Conservation (phyloP, 495 filamentous ascomycete species). For the Aspergillus olivimuriae region DNA sequence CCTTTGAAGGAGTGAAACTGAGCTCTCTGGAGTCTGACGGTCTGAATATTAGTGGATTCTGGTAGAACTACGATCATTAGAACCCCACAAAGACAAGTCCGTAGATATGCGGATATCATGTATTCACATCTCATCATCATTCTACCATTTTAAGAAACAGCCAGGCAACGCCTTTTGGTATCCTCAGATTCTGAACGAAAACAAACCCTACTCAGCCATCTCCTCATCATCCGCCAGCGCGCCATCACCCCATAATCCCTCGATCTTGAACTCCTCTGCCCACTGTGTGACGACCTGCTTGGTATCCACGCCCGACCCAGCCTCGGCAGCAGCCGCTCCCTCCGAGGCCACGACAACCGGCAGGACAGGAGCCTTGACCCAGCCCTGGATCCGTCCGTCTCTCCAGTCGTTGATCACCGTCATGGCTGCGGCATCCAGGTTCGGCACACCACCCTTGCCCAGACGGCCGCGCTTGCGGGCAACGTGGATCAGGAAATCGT, state of each 20-base stretch:
- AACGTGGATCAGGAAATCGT: conserved; percentile 92
- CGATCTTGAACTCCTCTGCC: conserved; percentile 93
- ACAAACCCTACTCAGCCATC: conserved; percentile 35
- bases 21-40: too few species aligned
- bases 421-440: conserved; percentile 80
- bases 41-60: too few species aligned
- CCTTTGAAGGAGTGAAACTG: too few species aligned
- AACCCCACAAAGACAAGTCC: neutral
- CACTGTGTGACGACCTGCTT: conserved; percentile 88
- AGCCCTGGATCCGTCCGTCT: conserved; percentile 91
- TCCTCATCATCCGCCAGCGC: conserved; percentile 39
- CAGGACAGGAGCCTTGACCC: conserved; percentile 68
- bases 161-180: conserved; percentile 10
- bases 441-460: conserved; percentile 85
- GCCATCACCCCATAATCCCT: conserved; percentile 80
- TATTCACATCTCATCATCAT: neutral
- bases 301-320: conserved; percentile 49
- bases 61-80: too few species aligned
- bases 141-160: conserved; percentile 11
- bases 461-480: conserved; percentile 86
- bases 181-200: conserved; percentile 6
- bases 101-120: neutral
- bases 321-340: conserved; percentile 16
- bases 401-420: conserved; percentile 93
- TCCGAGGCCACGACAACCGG: conserved; percentile 41